phyloP scores from a whole-genome alignment of 129 eudicot species.

The Tagetes patula region DNA sequence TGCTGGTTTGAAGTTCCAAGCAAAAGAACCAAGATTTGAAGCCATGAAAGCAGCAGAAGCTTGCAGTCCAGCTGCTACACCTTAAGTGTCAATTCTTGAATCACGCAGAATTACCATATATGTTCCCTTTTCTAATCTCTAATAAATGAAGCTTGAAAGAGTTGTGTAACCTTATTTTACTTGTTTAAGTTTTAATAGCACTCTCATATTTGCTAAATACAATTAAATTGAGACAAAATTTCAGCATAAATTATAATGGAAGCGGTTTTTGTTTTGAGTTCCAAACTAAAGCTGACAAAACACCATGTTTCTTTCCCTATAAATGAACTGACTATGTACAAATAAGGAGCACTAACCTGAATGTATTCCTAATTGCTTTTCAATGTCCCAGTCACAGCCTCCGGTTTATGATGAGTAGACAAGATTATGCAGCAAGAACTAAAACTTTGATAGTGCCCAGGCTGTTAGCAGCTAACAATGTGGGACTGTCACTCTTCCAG shows the following conservation, averaged over 20 bases:
- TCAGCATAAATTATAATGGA: constrained; percentile 25
- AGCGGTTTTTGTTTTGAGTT: constrained; percentile 4
- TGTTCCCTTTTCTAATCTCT: background rate
- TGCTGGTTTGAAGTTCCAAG: constrained; percentile 62
- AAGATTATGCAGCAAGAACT: constrained; percentile 52
- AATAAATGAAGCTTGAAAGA: background rate
- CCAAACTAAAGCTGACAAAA: constrained; percentile 22
- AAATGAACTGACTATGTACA: constrained; percentile 31
- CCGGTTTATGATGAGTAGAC: constrained; percentile 10
- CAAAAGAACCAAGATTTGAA: constrained; percentile 69
- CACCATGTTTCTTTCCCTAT: constrained; percentile 25
- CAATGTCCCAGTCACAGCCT: constrained; percentile 20
- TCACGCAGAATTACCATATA: background rate
- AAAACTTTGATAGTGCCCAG: constrained; percentile 78
- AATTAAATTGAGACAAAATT: constrained; percentile 21
- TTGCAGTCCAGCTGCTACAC: constrained; percentile 31
- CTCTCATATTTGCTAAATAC: background rate
- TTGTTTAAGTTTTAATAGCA: background rate
- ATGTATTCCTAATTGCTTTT: constrained; percentile 27
- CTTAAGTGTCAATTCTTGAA: constrained; percentile 25
- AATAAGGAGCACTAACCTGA: constrained; percentile 20
- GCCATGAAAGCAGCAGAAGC: constrained; percentile 59
- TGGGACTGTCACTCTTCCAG: constrained; percentile 82
- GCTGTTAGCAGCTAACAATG: constrained; percentile 78
- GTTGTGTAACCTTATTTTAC: constrained; percentile 1